These are phyloP conservation scores for Huntiella moniliformis DNA, from an alignment of 2,329 filamentous ascomycete genomes.

Conservation along the genomic window DNA sequence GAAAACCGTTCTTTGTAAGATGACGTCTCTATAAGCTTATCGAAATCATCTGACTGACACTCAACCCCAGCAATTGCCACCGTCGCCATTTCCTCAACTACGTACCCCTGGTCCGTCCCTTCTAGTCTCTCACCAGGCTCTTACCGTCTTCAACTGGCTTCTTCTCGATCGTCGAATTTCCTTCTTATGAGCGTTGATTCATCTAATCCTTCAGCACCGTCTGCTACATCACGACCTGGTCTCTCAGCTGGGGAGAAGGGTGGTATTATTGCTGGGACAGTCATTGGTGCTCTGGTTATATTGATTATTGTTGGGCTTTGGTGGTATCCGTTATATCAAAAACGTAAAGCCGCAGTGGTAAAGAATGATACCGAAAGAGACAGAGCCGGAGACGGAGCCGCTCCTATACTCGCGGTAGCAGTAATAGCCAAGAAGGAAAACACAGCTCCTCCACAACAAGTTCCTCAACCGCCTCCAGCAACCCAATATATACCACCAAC, in stretches of 20 bases:
- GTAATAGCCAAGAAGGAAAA: neutral
- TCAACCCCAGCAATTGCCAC: neutral
- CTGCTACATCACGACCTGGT: neutral
- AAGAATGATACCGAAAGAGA: neutral
- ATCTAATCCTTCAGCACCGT: neutral
- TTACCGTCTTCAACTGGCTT: slow-evolving; percentile 8
- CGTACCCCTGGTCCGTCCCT: slow-evolving; percentile 11
- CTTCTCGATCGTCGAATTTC: slow-evolving; percentile 1
- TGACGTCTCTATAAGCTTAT: neutral
- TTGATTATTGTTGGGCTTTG: neutral
- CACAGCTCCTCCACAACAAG: neutral
- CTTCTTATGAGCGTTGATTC: slow-evolving; percentile 4
- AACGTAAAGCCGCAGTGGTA: neutral
- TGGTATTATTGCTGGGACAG: slow-evolving; percentile 8
- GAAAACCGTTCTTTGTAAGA: neutral
- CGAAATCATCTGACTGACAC: neutral
- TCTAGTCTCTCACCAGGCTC: slow-evolving; percentile 4
- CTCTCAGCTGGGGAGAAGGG: slow-evolving; percentile 2
- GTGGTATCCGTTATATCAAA: slow-evolving; percentile 1
- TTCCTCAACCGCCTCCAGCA: neutral
- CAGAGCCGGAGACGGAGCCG: neutral
- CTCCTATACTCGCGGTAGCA: neutral
- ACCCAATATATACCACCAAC: too few species aligned
- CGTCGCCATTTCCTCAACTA: neutral
- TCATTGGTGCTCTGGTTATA: slow-evolving; percentile 1